Evolutionary conservation across 441 rosid species (phyloP).

Genomic region (Gossypium davidsonii): DNA sequence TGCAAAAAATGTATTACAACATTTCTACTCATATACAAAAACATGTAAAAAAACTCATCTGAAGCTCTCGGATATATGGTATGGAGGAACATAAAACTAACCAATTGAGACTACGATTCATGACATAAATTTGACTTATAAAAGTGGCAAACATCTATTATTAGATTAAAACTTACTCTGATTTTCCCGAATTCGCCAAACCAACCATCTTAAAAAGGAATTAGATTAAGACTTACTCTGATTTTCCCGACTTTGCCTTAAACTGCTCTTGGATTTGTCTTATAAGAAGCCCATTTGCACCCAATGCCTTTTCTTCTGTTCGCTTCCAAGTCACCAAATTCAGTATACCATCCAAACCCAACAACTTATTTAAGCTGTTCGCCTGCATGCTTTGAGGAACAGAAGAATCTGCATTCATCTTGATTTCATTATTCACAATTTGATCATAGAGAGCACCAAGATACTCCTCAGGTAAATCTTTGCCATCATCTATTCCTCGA

Average conservation of each 20-base stretch:
- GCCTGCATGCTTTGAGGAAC: slow-evolving; percentile 83
- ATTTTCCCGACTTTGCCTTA: slow-evolving; percentile 85
- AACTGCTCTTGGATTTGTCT: slow-evolving; percentile 93
- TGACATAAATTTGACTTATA: not conserved
- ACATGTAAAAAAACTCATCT: not conserved
- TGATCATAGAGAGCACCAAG: slow-evolving; percentile 83
- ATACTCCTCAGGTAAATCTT: slow-evolving; percentile 93
- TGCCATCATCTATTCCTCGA: slow-evolving; percentile 96
- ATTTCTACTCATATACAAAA: not conserved
- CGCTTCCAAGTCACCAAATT: slow-evolving; percentile 85
- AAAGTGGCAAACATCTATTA: not conserved
- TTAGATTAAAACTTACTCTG: slow-evolving; percentile 60
- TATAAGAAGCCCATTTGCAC: slow-evolving; percentile 95
- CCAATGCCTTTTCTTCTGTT: slow-evolving; percentile 82
- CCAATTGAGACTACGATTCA: not conserved
- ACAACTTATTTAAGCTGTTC: slow-evolving; percentile 74
- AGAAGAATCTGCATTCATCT: slow-evolving; percentile 78
- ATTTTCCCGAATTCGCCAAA: slow-evolving; percentile 53
- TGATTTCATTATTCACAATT: slow-evolving; percentile 85
- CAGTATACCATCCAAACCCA: slow-evolving; percentile 95
- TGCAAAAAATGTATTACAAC: not conserved
- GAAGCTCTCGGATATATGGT: slow-evolving; percentile 3
- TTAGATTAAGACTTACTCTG: slow-evolving; percentile 58
- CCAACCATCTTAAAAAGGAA: slow-evolving; percentile 1
- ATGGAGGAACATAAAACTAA: not conserved